Percentiles rank a stretch among this genome's conserved stretches.
Evolutionary conservation across 192 early-diverging fungal species (phyloP).

Genomic region (Podila epicladia): DNA sequence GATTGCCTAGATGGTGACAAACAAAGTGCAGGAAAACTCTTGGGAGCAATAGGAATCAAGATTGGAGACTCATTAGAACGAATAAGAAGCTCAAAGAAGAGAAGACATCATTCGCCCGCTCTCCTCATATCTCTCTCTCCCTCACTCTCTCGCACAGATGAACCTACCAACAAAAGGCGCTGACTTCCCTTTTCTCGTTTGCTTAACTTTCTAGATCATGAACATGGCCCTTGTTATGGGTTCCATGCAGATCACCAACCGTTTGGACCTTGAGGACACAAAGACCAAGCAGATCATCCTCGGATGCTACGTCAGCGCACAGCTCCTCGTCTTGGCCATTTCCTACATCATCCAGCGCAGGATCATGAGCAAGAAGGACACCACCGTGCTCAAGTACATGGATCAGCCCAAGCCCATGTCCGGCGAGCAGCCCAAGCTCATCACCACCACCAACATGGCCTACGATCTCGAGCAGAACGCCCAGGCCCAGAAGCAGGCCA

Average conservation of each 20-base stretch:
- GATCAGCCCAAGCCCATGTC: slow-evolving; percentile 71
- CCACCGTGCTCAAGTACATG: slow-evolving; percentile 80
- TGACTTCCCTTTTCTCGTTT: background rate
- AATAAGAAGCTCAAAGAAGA: no score
- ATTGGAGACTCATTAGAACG: no score
- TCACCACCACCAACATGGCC: slow-evolving; percentile 74
- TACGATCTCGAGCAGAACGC: slow-evolving; percentile 80
- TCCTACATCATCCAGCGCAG: slow-evolving; percentile 48
- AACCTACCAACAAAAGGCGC: background rate
- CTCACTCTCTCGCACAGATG: background rate
- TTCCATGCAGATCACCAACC: slow-evolving; percentile 73
- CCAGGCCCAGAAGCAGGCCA: slow-evolving; percentile 74
- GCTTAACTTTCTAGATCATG: slow-evolving; percentile 33
- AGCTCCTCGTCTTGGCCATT: slow-evolving; percentile 61
- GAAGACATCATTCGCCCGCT: no score
- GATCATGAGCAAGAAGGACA: slow-evolving; percentile 84
- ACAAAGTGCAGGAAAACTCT: no score
- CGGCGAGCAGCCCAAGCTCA: slow-evolving; percentile 54
- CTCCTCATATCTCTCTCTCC: no score
- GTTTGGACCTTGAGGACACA: slow-evolving; percentile 71
- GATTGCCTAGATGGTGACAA: no score
- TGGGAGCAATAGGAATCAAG: no score
- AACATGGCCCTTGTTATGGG: slow-evolving; percentile 71
- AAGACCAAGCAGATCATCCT: slow-evolving; percentile 67
- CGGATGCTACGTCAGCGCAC: slow-evolving; percentile 63